phyloP scores from a whole-genome alignment of 2,329 filamentous ascomycete species.

The Colletotrichum australisinense region DNA sequence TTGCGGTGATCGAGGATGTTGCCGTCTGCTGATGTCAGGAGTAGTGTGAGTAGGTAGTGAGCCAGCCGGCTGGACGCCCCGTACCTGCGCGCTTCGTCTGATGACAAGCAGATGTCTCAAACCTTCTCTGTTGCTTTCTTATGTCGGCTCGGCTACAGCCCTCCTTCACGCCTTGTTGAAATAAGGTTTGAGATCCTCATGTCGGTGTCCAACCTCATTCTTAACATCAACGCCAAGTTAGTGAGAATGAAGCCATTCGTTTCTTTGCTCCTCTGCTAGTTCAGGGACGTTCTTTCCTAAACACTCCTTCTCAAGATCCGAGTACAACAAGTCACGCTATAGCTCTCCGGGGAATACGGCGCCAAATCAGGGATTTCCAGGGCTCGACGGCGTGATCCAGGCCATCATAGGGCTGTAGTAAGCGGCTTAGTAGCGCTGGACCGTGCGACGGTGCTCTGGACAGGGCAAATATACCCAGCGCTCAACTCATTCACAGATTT shows the following conservation, averaged over 20 bases:
- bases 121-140: too few relatives aligned
- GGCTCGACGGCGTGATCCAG: conserved; percentile 20
- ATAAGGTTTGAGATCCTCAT: background rate
- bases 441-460: conserved; percentile 1
- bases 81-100: background rate
- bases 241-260: too few relatives aligned
- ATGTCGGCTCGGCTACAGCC: too few relatives aligned
- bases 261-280: too few relatives aligned
- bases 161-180: background rate
- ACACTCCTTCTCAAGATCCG: too few relatives aligned
- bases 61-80: too few relatives aligned
- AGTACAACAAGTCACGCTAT: background rate
- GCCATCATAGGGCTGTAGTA: background rate
- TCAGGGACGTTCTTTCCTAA: too few relatives aligned
- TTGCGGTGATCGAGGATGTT: background rate
- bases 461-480: background rate
- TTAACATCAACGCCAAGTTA: background rate
- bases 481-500: background rate
- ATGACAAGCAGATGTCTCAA: background rate
- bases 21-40: background rate
- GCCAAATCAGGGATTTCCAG: too few relatives aligned
- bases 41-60: background rate
- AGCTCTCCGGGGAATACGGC: background rate
- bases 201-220: background rate
- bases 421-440: background rate